phyloP scores from a whole-genome alignment of 2,329 filamentous ascomycete genomes.

The Rhinocladiella similis region DNA sequence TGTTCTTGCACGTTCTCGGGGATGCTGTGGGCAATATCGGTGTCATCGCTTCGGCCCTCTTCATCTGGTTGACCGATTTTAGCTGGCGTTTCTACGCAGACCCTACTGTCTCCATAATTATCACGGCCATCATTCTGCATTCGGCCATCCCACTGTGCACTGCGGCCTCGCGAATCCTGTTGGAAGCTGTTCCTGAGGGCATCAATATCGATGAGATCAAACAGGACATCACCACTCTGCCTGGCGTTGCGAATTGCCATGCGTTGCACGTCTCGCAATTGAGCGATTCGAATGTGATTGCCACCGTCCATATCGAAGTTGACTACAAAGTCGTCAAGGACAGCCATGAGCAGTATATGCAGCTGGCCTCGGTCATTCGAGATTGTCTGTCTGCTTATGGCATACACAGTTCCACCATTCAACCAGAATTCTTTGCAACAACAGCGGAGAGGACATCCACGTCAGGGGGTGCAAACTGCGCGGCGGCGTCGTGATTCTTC shows the following conservation, averaged over 20 bases:
- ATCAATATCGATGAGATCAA: constrained; percentile 86
- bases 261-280: constrained; percentile 97
- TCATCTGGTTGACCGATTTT: constrained; percentile 87
- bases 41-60: constrained; percentile 64
- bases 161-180: constrained; percentile 69
- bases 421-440: constrained; percentile 69
- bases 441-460: neutral
- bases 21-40: constrained; percentile 48
- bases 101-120: constrained; percentile 85
- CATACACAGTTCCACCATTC: constrained; percentile 94
- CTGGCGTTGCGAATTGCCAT: constrained; percentile 85
- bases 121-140: constrained; percentile 71
- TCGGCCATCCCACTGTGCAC: constrained; percentile 52
- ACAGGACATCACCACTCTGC: constrained; percentile 80
- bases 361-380: constrained; percentile 75
- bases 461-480: neutral
- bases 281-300: constrained; percentile 89
- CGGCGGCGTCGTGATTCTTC: neutral
- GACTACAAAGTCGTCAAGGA: constrained; percentile 83
- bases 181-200: constrained; percentile 88
- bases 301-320: constrained; percentile 89
- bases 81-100: constrained; percentile 83
- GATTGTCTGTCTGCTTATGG: constrained; percentile 90
- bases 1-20: constrained; percentile 61
- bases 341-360: constrained; percentile 79